Evolutionary conservation across 257 asterid species (phyloP), one percentile per base, ranked within the genome.

Genomic region (Catharanthus roseus): DNA sequence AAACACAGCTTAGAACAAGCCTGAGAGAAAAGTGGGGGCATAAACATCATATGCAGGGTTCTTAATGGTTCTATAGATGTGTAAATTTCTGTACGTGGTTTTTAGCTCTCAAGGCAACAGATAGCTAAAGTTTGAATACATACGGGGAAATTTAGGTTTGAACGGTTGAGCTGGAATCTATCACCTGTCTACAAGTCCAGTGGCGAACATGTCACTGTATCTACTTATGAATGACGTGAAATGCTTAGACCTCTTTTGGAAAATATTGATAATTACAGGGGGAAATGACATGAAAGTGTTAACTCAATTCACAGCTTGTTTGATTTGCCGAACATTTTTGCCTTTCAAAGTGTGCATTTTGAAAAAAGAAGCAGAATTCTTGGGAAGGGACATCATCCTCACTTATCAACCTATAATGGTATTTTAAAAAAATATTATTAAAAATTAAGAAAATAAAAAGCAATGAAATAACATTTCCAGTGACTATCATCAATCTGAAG

Each of bases 1-100:
- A 72, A 80, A 51, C 13, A 63, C 38, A 15, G 29, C 31, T 28
- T 16, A 7, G 51, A 64, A 42, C 63, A 33, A 34, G 58, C 39
- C 57, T 13, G 29, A 71, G 47, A 19, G 26, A 64, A 44, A 64
- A 21, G 36, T n/a, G 41, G 31, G 26, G 21, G 29, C 42, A 33
- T 1, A 38, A 42, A 24, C 23, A 26, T 12, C 21, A 24, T 16
- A 65, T 7, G 29, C 60, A 49, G 38, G n/a, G 57, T 66, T 73
- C 31, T n/a, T 10, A 54, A 39, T 13, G 19, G 64, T 38, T 11
- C 72, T 23, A 1, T 34, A 9, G 33, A 50, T 38, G 0, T 18
- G 9, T 49, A 19, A 49, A 49, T 15, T 15, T 47, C 21, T 23
- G 12, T 45, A n/a, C 15, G 19, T 45, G 3, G 21, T 29, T 13